Evolutionary conservation across 768 basidiomycete species (phyloP).

Genomic region (Lactarius evosmus): DNA sequence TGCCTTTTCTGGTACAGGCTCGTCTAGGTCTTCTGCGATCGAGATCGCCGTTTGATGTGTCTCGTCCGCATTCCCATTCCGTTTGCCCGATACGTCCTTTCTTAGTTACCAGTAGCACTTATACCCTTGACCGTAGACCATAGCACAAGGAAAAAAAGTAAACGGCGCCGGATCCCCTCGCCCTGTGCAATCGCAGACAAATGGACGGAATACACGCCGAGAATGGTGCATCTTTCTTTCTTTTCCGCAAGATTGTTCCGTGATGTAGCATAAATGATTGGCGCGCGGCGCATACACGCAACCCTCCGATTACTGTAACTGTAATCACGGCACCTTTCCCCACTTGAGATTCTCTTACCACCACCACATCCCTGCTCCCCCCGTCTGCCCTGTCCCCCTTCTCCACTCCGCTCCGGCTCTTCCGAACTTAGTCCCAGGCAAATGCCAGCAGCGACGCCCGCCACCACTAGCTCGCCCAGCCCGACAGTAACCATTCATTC

Average conservation of each 20-base stretch:
- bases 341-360: neutral
- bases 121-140: slow-evolving; percentile 20
- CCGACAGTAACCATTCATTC: neutral
- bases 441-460: slow-evolving; percentile 6
- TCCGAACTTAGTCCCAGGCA: no score
- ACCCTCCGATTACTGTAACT: neutral
- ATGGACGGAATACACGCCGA: slow-evolving; percentile 13
- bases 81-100: slow-evolving; percentile 16
- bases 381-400: neutral
- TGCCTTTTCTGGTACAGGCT: slow-evolving; percentile 19
- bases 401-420: slow-evolving; percentile 14
- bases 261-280: slow-evolving; percentile 22
- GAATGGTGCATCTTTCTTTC: slow-evolving; percentile 9
- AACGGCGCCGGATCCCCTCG: neutral
- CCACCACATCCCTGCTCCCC: slow-evolving; percentile 2
- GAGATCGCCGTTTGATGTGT: slow-evolving; percentile 25
- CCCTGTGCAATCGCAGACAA: slow-evolving; percentile 8
- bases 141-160: neutral
- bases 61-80: slow-evolving; percentile 4
- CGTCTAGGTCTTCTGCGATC: slow-evolving; percentile 25
- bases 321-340: slow-evolving; percentile 20
- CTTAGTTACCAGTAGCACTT: neutral
- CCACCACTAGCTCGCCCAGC: neutral
- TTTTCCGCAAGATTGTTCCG: slow-evolving; percentile 24
- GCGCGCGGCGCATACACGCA: slow-evolving; percentile 14